A percentile compares a stretch with the other conserved stretches of the same genome.
These are phyloP conservation scores for Saprolegnia parasitica DNA, from an alignment of 352 stramenopile genomes.

Conservation along the genomic window DNA sequence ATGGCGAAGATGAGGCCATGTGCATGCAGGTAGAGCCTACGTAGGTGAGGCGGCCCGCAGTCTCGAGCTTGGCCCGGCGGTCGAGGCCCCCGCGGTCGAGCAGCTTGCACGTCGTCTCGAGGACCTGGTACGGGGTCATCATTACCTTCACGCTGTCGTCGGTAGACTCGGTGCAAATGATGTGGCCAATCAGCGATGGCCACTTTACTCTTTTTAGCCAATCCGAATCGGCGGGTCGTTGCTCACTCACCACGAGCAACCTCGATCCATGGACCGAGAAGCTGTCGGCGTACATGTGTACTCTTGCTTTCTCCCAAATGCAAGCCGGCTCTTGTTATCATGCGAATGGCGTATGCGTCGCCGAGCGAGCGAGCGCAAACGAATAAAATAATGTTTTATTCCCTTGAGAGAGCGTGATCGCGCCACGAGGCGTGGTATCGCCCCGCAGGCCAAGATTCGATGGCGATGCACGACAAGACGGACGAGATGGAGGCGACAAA, in stretches of 20 bases:
- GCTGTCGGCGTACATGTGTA: too few species aligned
- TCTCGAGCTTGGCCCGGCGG: constrained; percentile 85
- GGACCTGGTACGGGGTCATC: constrained; percentile 29
- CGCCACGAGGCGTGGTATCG: neutral
- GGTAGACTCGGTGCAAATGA: neutral
- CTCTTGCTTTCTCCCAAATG: too few species aligned
- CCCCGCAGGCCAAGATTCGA: too few species aligned
- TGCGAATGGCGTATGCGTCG: too few species aligned
- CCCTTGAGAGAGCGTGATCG: too few species aligned
- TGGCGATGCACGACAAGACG: neutral
- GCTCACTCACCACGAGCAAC: too few species aligned
- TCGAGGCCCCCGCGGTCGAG: constrained; percentile 79
- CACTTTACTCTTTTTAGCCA: neutral
- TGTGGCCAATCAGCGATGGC: neutral
- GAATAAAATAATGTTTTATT: too few species aligned
- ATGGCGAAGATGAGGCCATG: neutral
- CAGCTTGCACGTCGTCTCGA: constrained; percentile 75
- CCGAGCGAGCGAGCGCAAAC: too few species aligned
- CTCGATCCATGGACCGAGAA: too few species aligned
- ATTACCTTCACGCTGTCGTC: neutral
- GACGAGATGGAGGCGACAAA: neutral
- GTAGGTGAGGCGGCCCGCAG: constrained; percentile 73
- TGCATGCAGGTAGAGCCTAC: constrained; percentile 33
- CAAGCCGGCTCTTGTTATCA: too few species aligned
- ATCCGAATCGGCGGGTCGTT: neutral